phyloP scores from a whole-genome alignment of 306 rosid genomes.

The Nissolia schottii region DNA sequence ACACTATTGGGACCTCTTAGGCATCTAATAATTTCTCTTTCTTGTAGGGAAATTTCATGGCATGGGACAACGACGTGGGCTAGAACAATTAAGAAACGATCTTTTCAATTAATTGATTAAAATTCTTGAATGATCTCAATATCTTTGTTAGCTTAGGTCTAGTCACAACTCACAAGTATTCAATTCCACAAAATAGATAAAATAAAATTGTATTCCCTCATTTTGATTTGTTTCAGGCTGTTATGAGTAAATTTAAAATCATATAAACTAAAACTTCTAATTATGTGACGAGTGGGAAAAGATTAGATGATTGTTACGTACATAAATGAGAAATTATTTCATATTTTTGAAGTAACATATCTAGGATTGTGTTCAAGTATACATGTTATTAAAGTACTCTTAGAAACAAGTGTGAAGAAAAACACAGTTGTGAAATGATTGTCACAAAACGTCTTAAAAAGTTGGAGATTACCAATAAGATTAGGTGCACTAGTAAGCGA shows the following conservation, averaged over 20 bases:
- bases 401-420: too few species aligned
- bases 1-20: background rate
- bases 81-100: background rate
- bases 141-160: background rate
- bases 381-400: too few species aligned
- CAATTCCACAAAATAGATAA: background rate
- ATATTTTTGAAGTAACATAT: too few species aligned
- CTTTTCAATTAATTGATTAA: background rate
- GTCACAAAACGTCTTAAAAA: too few species aligned
- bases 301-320: background rate
- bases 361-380: too few species aligned
- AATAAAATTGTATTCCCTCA: background rate
- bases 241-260: background rate
- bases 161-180: background rate
- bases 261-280: background rate
- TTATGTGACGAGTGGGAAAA: background rate
- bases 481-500: too few species aligned
- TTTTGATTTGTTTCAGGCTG: background rate
- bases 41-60: background rate
- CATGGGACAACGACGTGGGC: background rate
- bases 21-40: background rate
- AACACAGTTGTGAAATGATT: too few species aligned
- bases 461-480: too few species aligned
- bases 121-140: background rate
- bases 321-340: background rate